These are phyloP conservation scores for Coelastrella sp. DNA, from an alignment of 139 green algal species.

Conservation along the genomic window DNA sequence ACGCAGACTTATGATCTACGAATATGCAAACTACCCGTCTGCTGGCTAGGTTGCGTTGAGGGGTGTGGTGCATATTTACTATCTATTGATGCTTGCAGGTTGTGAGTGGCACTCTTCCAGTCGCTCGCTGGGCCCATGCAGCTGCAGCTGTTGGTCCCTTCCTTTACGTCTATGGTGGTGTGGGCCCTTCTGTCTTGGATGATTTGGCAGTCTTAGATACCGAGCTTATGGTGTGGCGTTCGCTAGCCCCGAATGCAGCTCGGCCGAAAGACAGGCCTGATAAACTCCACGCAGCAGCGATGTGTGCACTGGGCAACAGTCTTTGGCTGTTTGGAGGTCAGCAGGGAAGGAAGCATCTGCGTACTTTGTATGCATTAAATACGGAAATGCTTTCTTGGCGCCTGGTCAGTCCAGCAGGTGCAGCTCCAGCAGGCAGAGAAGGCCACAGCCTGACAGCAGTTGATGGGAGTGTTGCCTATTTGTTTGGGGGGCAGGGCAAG, in stretches of 20 bases:
- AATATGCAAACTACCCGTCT: too few species aligned
- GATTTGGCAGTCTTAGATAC: conserved; percentile 53
- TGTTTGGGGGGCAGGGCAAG: conserved; percentile 70
- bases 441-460: conserved; percentile 47
- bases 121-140: conserved; percentile 51
- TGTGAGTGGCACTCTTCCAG: conserved; percentile 46
- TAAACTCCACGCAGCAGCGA: conserved; percentile 57
- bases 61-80: background rate
- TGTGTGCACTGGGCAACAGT: conserved; percentile 23
- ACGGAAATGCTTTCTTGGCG: conserved; percentile 54
- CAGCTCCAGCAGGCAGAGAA: conserved; percentile 37
- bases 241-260: conserved; percentile 33
- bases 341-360: conserved; percentile 62
- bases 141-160: conserved; percentile 40
- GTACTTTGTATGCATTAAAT: conserved; percentile 55
- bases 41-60: background rate
- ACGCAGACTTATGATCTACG: too few species aligned
- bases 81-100: background rate
- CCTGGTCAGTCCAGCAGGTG: conserved; percentile 19
- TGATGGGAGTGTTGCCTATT: conserved; percentile 43
- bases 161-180: conserved; percentile 57
- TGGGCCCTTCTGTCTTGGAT: conserved; percentile 51
- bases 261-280: conserved; percentile 54
- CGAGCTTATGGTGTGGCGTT: conserved; percentile 51
- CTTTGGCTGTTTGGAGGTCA: conserved; percentile 63